Evolutionary conservation across 1,139 yeast genomes (phyloP), one percentile per base, ranked within the genome.

Genomic region (Zygosaccharomyces sapae): DNA sequence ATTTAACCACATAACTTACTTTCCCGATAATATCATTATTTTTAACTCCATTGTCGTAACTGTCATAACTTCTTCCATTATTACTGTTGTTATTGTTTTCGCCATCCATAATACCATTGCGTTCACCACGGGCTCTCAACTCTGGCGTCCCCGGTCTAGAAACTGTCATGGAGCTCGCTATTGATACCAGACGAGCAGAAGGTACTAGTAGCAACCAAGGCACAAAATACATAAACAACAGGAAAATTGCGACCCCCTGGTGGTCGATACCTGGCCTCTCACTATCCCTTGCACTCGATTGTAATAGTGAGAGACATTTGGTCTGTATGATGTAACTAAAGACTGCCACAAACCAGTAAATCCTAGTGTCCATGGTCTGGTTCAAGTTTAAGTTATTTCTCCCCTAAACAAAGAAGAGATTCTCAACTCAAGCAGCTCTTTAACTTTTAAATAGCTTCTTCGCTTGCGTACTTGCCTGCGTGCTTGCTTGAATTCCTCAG

Each of bases 271-370:
- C 49, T 27, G 44, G 47, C 25, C 33, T 42, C 25, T 37, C 40
- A 31, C 33, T 34, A 35, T 49, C 49, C 20, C 39, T 44, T 6
- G 43, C 41, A 34, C 36, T 41, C 2, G 52, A 41, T 36, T 49
- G 52, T 16, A 49, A 24, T 12, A 38, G 31, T 18, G 49, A 43
- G 41, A 49, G 37, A 34, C 52, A 46, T 31, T 46, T 49, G 16
- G 52, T 49, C 41, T 49, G 52, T 9, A 49, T 27, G 20, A 49
- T 49, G 33, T 49, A 49, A 19, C 52, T 47, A 34, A 47, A 45
- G 12, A 49, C 52, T 5, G 49, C 52, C 33, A 45, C 45, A 38
- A 49, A 49, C 52, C 52, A 49, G 25, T 49, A 49, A 43, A 49
- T 41, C 38, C 47, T 43, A 12, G 52, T 41, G 33, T 43, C 47